Conservation (phyloP, 345 rosid genomes). For the Stellera chamaejasme region DNA sequence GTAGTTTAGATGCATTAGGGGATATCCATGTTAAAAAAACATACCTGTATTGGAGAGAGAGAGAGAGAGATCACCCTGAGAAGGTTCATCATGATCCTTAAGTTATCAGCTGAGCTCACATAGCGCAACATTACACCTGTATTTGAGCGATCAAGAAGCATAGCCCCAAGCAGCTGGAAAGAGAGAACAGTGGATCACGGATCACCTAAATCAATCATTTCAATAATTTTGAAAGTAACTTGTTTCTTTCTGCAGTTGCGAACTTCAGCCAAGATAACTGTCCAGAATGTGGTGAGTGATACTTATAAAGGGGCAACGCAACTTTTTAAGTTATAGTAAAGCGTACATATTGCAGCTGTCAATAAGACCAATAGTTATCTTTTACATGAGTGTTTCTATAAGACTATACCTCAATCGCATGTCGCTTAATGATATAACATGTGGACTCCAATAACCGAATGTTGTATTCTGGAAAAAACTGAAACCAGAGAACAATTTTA, state of each 20-base stretch:
- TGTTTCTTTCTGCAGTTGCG: too few relatives aligned
- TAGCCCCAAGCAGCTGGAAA: conserved; percentile 38
- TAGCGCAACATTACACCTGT: conserved; percentile 52
- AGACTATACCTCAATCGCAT: conserved; percentile 36
- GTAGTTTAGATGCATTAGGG: neutral
- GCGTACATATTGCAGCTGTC: too few relatives aligned
- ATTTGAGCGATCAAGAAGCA: conserved; percentile 61
- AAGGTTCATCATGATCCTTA: conserved; percentile 76
- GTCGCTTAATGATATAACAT: conserved; percentile 37
- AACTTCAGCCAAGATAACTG: too few relatives aligned
- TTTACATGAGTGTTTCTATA: neutral
- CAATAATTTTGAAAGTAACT: too few relatives aligned
- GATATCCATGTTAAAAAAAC: too few relatives aligned
- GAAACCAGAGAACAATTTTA: neutral
- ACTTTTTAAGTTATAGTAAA: too few relatives aligned
- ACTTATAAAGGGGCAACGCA: too few relatives aligned
- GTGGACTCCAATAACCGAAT: conserved; percentile 27
- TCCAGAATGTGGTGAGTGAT: too few relatives aligned
- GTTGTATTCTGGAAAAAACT: conserved; percentile 45
- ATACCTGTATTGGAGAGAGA: neutral
- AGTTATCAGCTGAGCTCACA: conserved; percentile 55
- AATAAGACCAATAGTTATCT: too few relatives aligned
- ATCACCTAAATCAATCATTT: neutral
- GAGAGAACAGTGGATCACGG: neutral
- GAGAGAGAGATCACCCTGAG: conserved; percentile 34